Evolutionary conservation across 768 basidiomycete species (phyloP), one percentile per base, ranked within the genome.

Genomic region (Lepiota venenata): DNA sequence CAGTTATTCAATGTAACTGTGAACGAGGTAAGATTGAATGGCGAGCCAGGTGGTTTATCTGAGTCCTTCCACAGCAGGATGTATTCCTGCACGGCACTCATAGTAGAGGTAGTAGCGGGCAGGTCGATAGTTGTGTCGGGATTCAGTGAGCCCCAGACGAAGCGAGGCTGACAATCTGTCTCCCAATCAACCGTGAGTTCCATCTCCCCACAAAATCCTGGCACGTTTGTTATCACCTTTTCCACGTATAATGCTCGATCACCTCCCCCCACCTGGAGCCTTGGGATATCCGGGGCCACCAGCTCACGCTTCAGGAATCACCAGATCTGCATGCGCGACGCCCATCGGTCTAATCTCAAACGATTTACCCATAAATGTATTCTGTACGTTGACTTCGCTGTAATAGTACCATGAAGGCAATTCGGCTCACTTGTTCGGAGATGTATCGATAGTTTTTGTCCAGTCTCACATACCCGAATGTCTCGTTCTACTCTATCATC

Each of bases 271-370:
- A 1, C 72, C 72, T n/a, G 70, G 71, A 1, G 79, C 79, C 61
- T 74, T 80, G 2, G 88, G 88, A 61, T 90, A 89, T 27, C 88
- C 69, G 80, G 78, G 10, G 82, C 82, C 46, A 9, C 20, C 47
- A 10, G 38, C 21, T 44, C 52, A 53, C 2, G 37, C 18, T 40
- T 78, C 75, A 0, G 93, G 89, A 3, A 98, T 68, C 14, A 89
- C 71, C 9, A 98, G 75, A 41, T 96, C 89, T 4, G 81, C 87
- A 61, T 98, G 95, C 0, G 94, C 95, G 8, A 93, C 77, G n/a
- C 95, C 95, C 2, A 93, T 98, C 1, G 95, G 95, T 20, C 92
- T 74, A 61, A 98, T 97, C 74, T 98, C 95, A 64, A 98, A 98
- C 0, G 88, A 91, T 68, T 94, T 93, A 39, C 95, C 95, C 80